Conservation (phyloP, 1,284 basidiomycete genomes). For the Agroathelia rolfsii region DNA sequence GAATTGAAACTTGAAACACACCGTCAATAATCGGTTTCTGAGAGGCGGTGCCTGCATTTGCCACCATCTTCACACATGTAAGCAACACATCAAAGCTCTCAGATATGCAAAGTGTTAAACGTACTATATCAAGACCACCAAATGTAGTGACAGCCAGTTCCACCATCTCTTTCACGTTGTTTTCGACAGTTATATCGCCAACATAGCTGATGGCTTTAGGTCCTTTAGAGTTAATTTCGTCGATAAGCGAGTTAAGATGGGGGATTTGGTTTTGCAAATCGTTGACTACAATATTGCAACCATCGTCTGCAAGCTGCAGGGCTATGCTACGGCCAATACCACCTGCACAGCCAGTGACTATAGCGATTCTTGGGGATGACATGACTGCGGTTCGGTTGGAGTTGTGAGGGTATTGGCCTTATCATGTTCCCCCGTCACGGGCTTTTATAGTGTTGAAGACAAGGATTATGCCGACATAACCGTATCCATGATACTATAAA, state of each 20-base stretch:
- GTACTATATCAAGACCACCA: conserved; percentile 21
- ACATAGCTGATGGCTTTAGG: conserved; percentile 18
- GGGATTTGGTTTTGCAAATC: conserved; percentile 23
- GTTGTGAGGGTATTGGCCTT: too few species aligned
- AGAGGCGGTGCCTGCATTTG: conserved; percentile 11
- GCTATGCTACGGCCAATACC: conserved; percentile 33
- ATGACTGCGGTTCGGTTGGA: too few species aligned
- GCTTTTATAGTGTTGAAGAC: too few species aligned
- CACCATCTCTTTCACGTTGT: conserved; percentile 27
- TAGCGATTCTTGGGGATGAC: too few species aligned
- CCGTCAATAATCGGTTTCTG: conserved; percentile 5
- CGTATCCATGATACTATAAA: too few species aligned
- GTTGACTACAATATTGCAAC: conserved; percentile 28
- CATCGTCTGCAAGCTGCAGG: conserved; percentile 30
- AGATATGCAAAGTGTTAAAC: too few species aligned
- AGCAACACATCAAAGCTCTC: too few species aligned
- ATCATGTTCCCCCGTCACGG: too few species aligned
- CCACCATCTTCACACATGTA: conserved; percentile 13
- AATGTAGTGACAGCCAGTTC: conserved; percentile 20
- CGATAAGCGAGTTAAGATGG: conserved; percentile 19
- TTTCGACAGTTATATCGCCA: conserved; percentile 27
- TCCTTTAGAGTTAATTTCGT: conserved; percentile 22
- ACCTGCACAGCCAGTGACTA: conserved; percentile 29
- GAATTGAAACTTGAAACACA: conserved; percentile 1
- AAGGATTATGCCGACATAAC: too few species aligned